phyloP scores from a whole-genome alignment of 2,329 filamentous ascomycete genomes.

The Kalmusia sp. region DNA sequence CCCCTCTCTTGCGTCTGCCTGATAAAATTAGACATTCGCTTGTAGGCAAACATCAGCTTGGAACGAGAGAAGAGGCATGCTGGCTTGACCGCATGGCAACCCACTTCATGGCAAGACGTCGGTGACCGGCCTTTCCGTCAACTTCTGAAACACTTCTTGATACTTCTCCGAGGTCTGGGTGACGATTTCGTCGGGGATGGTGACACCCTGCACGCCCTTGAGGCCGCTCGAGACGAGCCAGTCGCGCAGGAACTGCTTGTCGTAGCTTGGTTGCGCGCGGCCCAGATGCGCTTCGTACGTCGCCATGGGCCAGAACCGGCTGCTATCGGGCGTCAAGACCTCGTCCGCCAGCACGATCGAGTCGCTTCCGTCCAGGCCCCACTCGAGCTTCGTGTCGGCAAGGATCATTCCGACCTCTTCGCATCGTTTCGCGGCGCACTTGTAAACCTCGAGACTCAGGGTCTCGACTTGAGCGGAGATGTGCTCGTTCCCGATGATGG shows the following conservation, averaged over 20 bases:
- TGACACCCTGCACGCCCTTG: constrained; percentile 76
- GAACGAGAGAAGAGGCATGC: too few relatives aligned
- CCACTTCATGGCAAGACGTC: too few relatives aligned
- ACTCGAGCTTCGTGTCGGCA: constrained; percentile 80
- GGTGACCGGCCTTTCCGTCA: too few relatives aligned
- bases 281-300: constrained; percentile 71
- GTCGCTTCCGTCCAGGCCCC: constrained; percentile 68
- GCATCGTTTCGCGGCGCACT: constrained; percentile 69
- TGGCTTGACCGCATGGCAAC: too few relatives aligned
- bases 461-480: constrained; percentile 71
- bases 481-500: constrained; percentile 67
- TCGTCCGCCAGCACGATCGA: constrained; percentile 82
- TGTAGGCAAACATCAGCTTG: too few relatives aligned
- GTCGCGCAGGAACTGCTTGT: constrained; percentile 79
- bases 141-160: constrained; percentile 73
- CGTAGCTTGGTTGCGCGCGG: constrained; percentile 80
- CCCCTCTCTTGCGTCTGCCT: too few relatives aligned
- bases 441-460: constrained; percentile 70
- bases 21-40: too few relatives aligned
- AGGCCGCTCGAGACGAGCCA: constrained; percentile 78
- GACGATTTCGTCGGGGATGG: constrained; percentile 75
- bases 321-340: constrained; percentile 77
- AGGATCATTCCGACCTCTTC: constrained; percentile 74
- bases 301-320: constrained; percentile 83
- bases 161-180: constrained; percentile 75